Evolutionary conservation across 2,329 filamentous ascomycete species (phyloP), one percentile per base, ranked within the genome.

Genomic region (Trichoderma polysporum): DNA sequence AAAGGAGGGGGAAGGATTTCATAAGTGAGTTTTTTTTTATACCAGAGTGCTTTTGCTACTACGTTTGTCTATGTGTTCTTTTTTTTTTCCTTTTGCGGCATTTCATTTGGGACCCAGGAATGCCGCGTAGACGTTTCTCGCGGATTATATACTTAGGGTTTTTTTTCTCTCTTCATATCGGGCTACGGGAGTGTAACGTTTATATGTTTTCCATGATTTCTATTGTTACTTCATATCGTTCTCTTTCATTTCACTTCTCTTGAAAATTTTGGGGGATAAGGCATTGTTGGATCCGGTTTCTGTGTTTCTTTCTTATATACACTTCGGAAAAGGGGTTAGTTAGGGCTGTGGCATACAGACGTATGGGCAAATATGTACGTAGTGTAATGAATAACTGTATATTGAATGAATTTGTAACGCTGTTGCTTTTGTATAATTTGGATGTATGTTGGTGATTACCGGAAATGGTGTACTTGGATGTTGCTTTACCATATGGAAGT

Each of bases 11-110:
- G 17, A 7, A 52, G 37, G 49, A 22, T 35, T 39, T 49, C 41
- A 53, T 56, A 25, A 35, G 66, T 59, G 66, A 65, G 66, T 67
- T 56, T 49, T 54, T 65, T 65, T 29, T 61, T 68, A 68, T 66
- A 65, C 66, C 66, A 68, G 66, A 68, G 66, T 68, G 66, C 45
- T 59, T 50, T 64, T 64, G 52, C 17, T 50, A 37, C 15, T 52
- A 35, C 37, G 13, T 64, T 41, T 59, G 27, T 22, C 13, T 19
- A 12, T 54, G 25, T 29, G 7, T 45, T 41, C 8, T 41, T 31
- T 61, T 61, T 19, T 33, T 41, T 27, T 13, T 66, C 10, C 31
- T 29, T 56, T 29, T 39, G 27, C 39, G 41, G 50, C 37, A 35
- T 56, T 39, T 56, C 19, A 22, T 53, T 35, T 15, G 33, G 45